phyloP scores from a whole-genome alignment of 2,329 filamentous ascomycete species.

The Phialemonium atrogriseum region DNA sequence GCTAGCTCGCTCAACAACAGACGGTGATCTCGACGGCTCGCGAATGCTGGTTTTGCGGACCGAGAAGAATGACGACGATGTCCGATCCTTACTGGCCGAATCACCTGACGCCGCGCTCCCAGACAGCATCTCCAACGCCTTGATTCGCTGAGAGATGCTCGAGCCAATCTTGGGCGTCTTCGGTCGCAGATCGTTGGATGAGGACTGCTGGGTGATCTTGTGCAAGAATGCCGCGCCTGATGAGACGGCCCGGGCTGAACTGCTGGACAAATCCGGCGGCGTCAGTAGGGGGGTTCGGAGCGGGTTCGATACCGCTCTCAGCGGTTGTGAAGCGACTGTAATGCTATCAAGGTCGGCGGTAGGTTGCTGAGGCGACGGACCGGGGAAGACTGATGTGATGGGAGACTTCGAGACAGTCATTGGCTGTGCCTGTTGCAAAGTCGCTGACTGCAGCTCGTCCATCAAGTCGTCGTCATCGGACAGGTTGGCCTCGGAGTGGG shows the following conservation, averaged over 20 bases:
- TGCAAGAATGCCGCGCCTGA: slow-evolving; percentile 48
- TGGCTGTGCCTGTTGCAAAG: slow-evolving; percentile 73
- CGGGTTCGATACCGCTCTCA: slow-evolving; percentile 42
- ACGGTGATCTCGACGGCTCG: slow-evolving; percentile 36
- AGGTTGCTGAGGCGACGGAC: slow-evolving; percentile 18
- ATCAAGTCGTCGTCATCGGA: slow-evolving; percentile 73
- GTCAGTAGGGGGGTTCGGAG: slow-evolving; percentile 35
- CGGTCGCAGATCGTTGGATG: slow-evolving; percentile 41
- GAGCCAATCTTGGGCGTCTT: slow-evolving; percentile 81
- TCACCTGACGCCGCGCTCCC: slow-evolving; percentile 23
- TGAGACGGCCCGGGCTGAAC: slow-evolving; percentile 44
- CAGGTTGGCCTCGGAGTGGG: slow-evolving; percentile 36
- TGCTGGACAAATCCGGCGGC: slow-evolving; percentile 37
- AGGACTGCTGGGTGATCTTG: slow-evolving; percentile 43
- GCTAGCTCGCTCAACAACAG: slow-evolving; percentile 33
- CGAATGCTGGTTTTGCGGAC: slow-evolving; percentile 37
- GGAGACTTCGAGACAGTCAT: slow-evolving; percentile 77
- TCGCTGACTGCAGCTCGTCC: slow-evolving; percentile 77
- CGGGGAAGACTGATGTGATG: slow-evolving; percentile 54
- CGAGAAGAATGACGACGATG: slow-evolving; percentile 50
- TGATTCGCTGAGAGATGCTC: slow-evolving; percentile 89
- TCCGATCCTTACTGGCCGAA: slow-evolving; percentile 24
- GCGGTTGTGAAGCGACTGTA: slow-evolving; percentile 20
- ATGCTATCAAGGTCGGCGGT: slow-evolving; percentile 9
- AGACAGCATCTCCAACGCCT: slow-evolving; percentile 77